Evolutionary conservation across 345 rosid genomes (phyloP).

Genomic region (Odontarrhena argentea): DNA sequence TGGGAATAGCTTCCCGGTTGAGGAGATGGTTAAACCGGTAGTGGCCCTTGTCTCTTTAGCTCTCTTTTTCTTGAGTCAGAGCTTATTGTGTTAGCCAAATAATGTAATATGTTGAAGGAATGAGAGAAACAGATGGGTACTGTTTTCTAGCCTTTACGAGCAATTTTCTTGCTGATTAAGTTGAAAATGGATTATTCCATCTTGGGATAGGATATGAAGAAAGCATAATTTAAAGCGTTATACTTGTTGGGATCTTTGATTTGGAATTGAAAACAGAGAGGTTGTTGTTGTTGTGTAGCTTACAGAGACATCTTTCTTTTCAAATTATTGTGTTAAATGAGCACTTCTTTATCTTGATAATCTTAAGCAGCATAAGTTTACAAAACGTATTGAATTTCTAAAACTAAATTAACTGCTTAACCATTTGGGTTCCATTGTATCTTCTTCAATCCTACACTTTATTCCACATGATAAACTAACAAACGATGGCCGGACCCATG

Average conservation of each 20-base stretch:
- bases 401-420: background rate
- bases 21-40: conserved; percentile 46
- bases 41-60: conserved; percentile 5
- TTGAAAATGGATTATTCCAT: conserved; percentile 14
- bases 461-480: conserved; percentile 6
- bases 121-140: background rate
- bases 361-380: background rate
- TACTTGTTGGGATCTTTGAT: conserved; percentile 11
- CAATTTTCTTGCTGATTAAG: conserved; percentile 8
- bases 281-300: background rate
- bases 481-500: background rate
- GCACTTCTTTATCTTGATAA: background rate
- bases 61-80: conserved; percentile 20
- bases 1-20: conserved; percentile 55
- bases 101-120: conserved; percentile 20
- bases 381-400: background rate
- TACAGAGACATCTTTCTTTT: background rate
- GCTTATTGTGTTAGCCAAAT: background rate
- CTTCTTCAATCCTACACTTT: background rate
- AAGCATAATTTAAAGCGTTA: conserved; percentile 1
- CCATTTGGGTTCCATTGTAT: conserved; percentile 16
- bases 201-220: background rate
- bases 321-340: background rate
- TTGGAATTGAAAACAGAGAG: background rate
- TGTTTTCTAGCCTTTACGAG: conserved; percentile 9